These are phyloP conservation scores for Chytridium lagenaria DNA, from an alignment of 371 early-diverging fungal species.

Conservation along the genomic window DNA sequence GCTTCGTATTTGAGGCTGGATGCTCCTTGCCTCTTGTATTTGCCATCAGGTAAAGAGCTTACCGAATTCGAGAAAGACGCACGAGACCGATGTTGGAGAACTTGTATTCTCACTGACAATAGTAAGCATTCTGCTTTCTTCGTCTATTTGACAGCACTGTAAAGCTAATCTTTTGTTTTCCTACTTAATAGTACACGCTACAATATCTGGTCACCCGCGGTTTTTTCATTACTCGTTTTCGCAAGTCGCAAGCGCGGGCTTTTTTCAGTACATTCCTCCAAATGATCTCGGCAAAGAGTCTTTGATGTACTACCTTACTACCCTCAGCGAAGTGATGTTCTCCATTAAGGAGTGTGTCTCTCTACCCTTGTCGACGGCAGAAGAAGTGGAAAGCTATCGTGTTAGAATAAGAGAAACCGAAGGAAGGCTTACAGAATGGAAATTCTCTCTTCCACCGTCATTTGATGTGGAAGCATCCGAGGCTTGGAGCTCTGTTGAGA, in stretches of 20 bases:
- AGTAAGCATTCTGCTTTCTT: not conserved
- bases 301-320: conserved; percentile 3
- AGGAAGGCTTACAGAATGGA: not conserved
- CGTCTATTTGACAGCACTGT: no score
- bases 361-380: no score
- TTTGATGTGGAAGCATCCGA: not conserved
- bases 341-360: not conserved
- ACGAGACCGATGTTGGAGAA: conserved; percentile 6
- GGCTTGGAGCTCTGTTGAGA: not conserved
- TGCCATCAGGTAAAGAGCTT: not conserved
- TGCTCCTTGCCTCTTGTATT: not conserved
- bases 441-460: not conserved
- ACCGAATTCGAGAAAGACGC: not conserved
- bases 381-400: not conserved
- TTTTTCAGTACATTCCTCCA: not conserved
- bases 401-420: not conserved
- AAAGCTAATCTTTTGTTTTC: no score
- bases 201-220: not conserved
- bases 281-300: not conserved
- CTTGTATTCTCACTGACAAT: not conserved
- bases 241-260: not conserved
- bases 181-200: no score
- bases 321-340: not conserved
- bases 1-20: conserved; percentile 12
- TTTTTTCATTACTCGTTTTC: not conserved